Evolutionary conservation across 169 alveolate genomes (phyloP).

Genomic region (Plasmodium gaboni): DNA sequence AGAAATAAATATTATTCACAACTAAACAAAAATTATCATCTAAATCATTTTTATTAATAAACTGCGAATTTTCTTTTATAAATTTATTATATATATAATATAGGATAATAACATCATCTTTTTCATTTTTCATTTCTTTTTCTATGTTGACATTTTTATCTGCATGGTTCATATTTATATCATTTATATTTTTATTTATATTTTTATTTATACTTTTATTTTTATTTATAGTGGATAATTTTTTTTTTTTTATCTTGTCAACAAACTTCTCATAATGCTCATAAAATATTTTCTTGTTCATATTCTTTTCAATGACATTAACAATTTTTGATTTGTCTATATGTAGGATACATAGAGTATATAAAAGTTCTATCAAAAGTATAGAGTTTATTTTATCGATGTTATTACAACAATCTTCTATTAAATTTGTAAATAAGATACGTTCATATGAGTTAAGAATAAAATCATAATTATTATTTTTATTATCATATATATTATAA

Average conservation of each 20-base stretch:
- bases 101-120: constrained; percentile 35
- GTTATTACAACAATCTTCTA: constrained; percentile 70
- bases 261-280: constrained; percentile 13
- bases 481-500: constrained; percentile 15
- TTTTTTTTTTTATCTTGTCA: too few species aligned
- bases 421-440: constrained; percentile 44
- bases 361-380: constrained; percentile 32
- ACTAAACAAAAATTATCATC: constrained; percentile 13
- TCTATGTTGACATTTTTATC: constrained; percentile 3
- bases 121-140: constrained; percentile 29
- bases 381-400: constrained; percentile 16
- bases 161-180: constrained; percentile 8
- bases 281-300: not conserved
- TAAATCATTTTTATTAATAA: not conserved
- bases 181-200: not conserved
- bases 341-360: constrained; percentile 37
- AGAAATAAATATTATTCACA: constrained; percentile 23
- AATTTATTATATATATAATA: constrained; percentile 48
- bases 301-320: constrained; percentile 23
- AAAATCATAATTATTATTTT: constrained; percentile 34
- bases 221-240: not conserved
- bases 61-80: not conserved
- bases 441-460: constrained; percentile 38
- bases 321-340: constrained; percentile 44
- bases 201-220: constrained; percentile 19